Percentiles rank a stretch among this genome's conserved stretches.
Evolutionary conservation across 1,139 yeast genomes (phyloP).

Genomic region (Protomyces inundatus): DNA sequence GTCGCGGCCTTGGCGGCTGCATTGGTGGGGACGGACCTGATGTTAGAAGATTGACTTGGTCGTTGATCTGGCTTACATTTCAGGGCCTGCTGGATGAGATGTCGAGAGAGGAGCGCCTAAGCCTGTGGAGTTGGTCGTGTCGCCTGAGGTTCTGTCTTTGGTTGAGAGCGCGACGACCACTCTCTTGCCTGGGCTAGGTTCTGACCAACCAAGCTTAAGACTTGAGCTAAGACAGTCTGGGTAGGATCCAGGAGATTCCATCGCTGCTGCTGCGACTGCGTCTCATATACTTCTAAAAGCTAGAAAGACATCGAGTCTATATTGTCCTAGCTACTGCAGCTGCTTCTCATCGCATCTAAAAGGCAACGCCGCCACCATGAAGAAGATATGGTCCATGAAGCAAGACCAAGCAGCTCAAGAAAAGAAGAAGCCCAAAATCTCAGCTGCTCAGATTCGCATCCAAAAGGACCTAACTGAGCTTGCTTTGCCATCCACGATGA

Average conservation of each 20-base stretch:
- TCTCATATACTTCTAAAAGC: background rate
- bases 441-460: conserved; percentile 46
- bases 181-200: no score
- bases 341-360: background rate
- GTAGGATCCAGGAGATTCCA: no score
- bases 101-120: no score
- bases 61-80: background rate
- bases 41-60: background rate
- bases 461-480: conserved; percentile 62
- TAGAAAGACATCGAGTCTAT: background rate
- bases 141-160: no score
- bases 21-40: conserved; percentile 15
- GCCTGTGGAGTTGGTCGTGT: no score
- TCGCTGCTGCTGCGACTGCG: background rate
- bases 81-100: no score
- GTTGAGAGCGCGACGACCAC: no score
- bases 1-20: conserved; percentile 24
- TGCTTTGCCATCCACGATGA: conserved; percentile 61
- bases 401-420: conserved; percentile 29
- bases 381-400: conserved; percentile 28
- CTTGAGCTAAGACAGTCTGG: no score
- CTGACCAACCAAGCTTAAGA: no score
- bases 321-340: background rate
- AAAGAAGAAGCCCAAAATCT: conserved; percentile 45
- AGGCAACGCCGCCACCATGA: conserved; percentile 5